phyloP scores from a whole-genome alignment of 2,329 filamentous ascomycete genomes.

The Biscogniauxia sp. region DNA sequence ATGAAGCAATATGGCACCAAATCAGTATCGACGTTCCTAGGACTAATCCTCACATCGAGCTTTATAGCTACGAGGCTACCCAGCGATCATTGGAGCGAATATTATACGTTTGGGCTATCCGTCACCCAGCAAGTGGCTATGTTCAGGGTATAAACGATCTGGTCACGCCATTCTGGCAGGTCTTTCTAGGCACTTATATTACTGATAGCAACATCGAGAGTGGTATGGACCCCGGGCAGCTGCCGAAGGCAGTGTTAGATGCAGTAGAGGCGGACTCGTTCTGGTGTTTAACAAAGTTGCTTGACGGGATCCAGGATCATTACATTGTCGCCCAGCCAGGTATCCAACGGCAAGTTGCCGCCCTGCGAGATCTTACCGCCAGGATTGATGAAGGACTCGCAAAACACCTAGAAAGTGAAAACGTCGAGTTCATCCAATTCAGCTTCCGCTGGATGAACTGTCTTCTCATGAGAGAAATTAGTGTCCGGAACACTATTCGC shows the following conservation, averaged over 20 bases:
- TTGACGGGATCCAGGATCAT: slow-evolving; percentile 99
- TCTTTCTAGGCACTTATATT: slow-evolving; percentile 92
- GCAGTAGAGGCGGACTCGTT: slow-evolving; percentile 97
- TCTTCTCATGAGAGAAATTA: slow-evolving; percentile 94
- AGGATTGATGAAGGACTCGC: slow-evolving; percentile 82
- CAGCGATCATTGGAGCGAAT: slow-evolving; percentile 93
- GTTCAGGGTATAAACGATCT: slow-evolving; percentile 99
- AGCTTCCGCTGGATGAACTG: slow-evolving; percentile 99
- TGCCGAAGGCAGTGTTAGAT: slow-evolving; percentile 86
- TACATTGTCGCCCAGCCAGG: slow-evolving; percentile 98
- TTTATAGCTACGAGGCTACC: slow-evolving; percentile 95
- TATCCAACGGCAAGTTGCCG: slow-evolving; percentile 89
- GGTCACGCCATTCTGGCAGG: slow-evolving; percentile 96
- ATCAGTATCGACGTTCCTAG: slow-evolving; percentile 97
- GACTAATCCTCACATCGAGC: slow-evolving; percentile 91
- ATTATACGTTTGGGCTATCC: slow-evolving; percentile 94
- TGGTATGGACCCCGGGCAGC: slow-evolving; percentile 94
- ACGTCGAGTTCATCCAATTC: slow-evolving; percentile 98
- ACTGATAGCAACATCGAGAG: slow-evolving; percentile 89
- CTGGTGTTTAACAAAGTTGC: slow-evolving; percentile 94
- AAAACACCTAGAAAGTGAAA: slow-evolving; percentile 84
- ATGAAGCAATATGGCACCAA: slow-evolving; percentile 98
- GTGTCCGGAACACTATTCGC: slow-evolving; percentile 90
- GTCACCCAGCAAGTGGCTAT: slow-evolving; percentile 95
- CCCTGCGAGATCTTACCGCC: slow-evolving; percentile 83